Percentiles rank a stretch among this genome's conserved stretches.
Evolutionary conservation across 2,329 filamentous ascomycete species (phyloP).

Genomic region (Tolypocladium amazonense): DNA sequence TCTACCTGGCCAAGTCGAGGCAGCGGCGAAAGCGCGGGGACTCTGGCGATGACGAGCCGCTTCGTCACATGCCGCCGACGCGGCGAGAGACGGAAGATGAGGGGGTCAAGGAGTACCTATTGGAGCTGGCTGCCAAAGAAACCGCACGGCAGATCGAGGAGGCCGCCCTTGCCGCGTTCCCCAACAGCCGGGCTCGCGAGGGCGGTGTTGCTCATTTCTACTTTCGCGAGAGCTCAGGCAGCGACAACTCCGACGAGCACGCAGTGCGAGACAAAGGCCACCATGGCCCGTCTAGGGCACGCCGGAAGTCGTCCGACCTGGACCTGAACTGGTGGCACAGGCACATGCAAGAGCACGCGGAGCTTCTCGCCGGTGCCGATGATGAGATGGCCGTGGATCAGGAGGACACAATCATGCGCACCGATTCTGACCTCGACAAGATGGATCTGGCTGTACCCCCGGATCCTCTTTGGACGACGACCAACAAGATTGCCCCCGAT

Average conservation of each 20-base stretch:
- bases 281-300: conserved; percentile 18
- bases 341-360: conserved; percentile 70
- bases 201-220: conserved; percentile 63
- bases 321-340: conserved; percentile 64
- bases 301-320: conserved; percentile 52
- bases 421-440: conserved; percentile 31
- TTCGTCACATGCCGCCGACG: conserved; percentile 24
- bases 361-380: conserved; percentile 40
- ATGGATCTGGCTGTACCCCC: conserved; percentile 29
- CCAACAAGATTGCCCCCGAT: conserved; percentile 16
- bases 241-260: conserved; percentile 34
- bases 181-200: conserved; percentile 58
- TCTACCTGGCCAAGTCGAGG: conserved; percentile 36
- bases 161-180: conserved; percentile 64
- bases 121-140: conserved; percentile 69
- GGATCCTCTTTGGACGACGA: conserved; percentile 31
- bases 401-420: conserved; percentile 17
- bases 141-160: conserved; percentile 74
- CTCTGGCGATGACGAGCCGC: conserved; percentile 15
- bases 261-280: conserved; percentile 20
- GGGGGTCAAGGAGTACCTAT: conserved; percentile 62
- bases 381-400: conserved; percentile 12
- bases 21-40: conserved; percentile 21
- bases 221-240: conserved; percentile 52
- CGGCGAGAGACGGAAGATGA: conserved; percentile 66